A percentile compares a stretch with the other conserved stretches of the same genome.
Evolutionary conservation across 176 grass and related monocot species (phyloP).

Genomic region (Triticum urartu): DNA sequence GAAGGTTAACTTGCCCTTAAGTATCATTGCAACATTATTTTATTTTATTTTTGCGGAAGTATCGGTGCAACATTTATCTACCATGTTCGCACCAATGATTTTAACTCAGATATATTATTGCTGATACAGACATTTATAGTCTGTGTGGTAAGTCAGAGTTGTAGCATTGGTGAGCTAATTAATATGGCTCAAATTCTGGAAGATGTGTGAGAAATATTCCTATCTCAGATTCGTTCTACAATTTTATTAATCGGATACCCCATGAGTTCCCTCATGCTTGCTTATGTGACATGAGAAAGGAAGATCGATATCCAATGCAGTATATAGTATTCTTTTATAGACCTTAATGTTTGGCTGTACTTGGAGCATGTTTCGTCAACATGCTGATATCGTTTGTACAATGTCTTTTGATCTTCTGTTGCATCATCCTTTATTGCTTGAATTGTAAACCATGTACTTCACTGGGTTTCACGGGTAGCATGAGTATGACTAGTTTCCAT

Average conservation of each 20-base stretch:
- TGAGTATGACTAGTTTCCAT: too few species aligned
- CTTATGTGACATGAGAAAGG: background rate
- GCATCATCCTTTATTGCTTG: too few species aligned
- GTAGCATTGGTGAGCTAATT: background rate
- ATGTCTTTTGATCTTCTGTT: too few species aligned
- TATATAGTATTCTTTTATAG: background rate
- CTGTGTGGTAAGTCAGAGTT: background rate
- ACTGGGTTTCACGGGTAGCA: too few species aligned
- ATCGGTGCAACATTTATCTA: background rate
- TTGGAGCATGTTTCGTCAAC: constrained; percentile 1
- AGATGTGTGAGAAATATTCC: background rate
- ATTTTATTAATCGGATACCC: background rate
- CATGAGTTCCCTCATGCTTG: background rate
- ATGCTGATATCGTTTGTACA: background rate
- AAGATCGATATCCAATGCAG: background rate
- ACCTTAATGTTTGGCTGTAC: background rate
- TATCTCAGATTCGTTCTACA: background rate
- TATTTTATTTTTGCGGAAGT: background rate
- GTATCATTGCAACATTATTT: background rate
- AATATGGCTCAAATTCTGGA: background rate
- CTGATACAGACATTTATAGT: background rate
- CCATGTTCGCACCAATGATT: constrained; percentile 9
- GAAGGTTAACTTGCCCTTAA: too few species aligned
- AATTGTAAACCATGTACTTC: too few species aligned
- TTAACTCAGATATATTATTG: background rate